Conservation (phyloP, 2,329 filamentous ascomycete species). For the Trichoderma pleuroti region DNA sequence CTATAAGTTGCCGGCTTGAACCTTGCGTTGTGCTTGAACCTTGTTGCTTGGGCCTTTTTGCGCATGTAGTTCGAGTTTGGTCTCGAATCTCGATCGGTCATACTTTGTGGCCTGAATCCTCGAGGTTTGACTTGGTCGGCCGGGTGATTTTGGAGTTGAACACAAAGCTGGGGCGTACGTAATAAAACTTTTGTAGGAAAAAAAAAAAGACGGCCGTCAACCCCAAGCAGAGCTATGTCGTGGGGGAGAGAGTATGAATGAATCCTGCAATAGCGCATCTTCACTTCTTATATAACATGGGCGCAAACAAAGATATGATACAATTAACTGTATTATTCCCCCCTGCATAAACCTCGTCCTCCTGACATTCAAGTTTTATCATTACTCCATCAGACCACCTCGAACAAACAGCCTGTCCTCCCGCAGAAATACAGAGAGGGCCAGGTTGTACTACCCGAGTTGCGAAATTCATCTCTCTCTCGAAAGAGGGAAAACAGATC, state of each 20-base stretch:
- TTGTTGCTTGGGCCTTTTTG: too few relatives aligned
- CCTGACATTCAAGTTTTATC: conserved; percentile 24
- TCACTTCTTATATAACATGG: neutral
- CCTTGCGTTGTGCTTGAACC: too few relatives aligned
- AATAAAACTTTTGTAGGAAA: too few relatives aligned
- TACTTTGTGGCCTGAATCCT: too few relatives aligned
- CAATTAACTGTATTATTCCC: neutral
- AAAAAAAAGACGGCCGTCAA: neutral
- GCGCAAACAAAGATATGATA: neutral
- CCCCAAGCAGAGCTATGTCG: neutral
- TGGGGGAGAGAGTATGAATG: neutral
- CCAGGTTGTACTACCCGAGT: neutral
- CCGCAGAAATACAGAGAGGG: neutral
- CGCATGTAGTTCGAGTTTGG: too few relatives aligned
- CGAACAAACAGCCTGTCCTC: neutral
- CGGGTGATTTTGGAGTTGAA: too few relatives aligned
- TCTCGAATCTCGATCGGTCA: too few relatives aligned
- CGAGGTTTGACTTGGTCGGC: too few relatives aligned
- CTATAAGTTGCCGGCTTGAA: too few relatives aligned
- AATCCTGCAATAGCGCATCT: neutral
- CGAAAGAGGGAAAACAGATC: conserved; percentile 4
- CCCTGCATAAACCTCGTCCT: neutral
- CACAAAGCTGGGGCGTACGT: too few relatives aligned
- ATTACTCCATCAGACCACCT: conserved; percentile 32
- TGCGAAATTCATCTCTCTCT: neutral